Evolutionary conservation across 2,329 filamentous ascomycete species (phyloP).

Genomic region (Torrubiellomyces zombiae): DNA sequence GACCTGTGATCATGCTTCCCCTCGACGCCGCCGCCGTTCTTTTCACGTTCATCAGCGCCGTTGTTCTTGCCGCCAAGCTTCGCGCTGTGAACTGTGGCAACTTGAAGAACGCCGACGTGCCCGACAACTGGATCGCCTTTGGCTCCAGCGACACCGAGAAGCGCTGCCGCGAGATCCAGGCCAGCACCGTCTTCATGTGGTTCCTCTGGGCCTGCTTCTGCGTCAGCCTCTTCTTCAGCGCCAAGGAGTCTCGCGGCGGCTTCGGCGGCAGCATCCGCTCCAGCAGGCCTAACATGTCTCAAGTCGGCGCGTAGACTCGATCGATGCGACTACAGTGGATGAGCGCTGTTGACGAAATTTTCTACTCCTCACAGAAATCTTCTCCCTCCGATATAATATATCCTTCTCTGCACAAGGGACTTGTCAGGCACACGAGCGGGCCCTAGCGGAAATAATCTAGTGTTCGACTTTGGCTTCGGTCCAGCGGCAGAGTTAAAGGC

Average conservation of each 20-base stretch:
- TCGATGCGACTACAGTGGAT: too few relatives aligned
- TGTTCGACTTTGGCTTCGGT: too few relatives aligned
- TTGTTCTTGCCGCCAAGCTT: conserved; percentile 56
- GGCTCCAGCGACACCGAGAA: conserved; percentile 41
- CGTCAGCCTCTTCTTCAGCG: conserved; percentile 37
- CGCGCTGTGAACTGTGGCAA: conserved; percentile 52
- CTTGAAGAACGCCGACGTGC: conserved; percentile 14
- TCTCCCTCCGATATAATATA: too few relatives aligned
- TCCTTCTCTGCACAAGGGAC: too few relatives aligned
- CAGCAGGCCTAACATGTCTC: conserved; percentile 36
- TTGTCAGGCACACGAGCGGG: too few relatives aligned
- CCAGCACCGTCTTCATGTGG: conserved; percentile 61
- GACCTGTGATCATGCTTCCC: conserved; percentile 34
- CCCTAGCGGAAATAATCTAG: too few relatives aligned
- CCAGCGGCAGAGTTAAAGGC: too few relatives aligned
- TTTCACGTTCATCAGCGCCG: conserved; percentile 53
- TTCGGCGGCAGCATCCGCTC: conserved; percentile 24
- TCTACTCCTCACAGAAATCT: too few relatives aligned
- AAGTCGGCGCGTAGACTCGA: conserved; percentile 30
- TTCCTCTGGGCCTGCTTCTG: conserved; percentile 52
- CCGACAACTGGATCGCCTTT: conserved; percentile 41
- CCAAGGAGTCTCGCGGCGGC: conserved; percentile 33
- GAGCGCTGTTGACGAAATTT: too few relatives aligned
- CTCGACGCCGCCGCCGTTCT: conserved; percentile 44
- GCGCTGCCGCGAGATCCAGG: conserved; percentile 61